Percentiles rank a stretch among this genome's conserved stretches.
Conservation (phyloP, 2,329 filamentous ascomycete species). For the Fusarium robinianum region DNA sequence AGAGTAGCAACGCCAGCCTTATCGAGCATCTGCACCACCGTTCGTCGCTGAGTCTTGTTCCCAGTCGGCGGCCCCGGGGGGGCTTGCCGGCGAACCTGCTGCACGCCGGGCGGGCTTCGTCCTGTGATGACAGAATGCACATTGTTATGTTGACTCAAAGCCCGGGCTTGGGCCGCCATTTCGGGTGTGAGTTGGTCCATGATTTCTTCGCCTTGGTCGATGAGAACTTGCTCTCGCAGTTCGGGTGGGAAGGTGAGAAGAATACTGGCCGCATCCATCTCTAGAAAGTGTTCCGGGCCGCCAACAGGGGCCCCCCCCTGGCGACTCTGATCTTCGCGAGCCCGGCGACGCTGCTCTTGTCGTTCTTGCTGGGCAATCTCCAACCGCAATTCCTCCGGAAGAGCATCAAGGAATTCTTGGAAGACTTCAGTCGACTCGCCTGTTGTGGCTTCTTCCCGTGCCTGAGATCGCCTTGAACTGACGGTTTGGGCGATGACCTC, state of each 20-base stretch:
- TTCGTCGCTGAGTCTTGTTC: slow-evolving; percentile 73
- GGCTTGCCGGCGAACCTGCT: slow-evolving; percentile 25
- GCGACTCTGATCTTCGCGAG: slow-evolving; percentile 79
- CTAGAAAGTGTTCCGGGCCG: slow-evolving; percentile 61
- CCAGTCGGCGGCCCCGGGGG: slow-evolving; percentile 49
- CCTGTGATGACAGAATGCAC: slow-evolving; percentile 39
- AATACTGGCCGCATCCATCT: slow-evolving; percentile 94
- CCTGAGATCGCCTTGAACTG: slow-evolving; percentile 79
- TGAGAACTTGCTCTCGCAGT: slow-evolving; percentile 82
- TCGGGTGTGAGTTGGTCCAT: slow-evolving; percentile 83
- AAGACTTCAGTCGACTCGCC: slow-evolving; percentile 85
- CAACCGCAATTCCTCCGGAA: slow-evolving; percentile 85
- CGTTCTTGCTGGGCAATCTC: slow-evolving; percentile 92
- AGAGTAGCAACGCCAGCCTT: slow-evolving; percentile 95
- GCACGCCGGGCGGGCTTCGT: slow-evolving; percentile 37
- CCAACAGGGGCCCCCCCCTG: slow-evolving; percentile 60
- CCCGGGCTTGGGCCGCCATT: slow-evolving; percentile 82
- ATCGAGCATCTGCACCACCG: slow-evolving; percentile 94
- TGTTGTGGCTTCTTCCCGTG: slow-evolving; percentile 66
- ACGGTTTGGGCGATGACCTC: slow-evolving; percentile 94
- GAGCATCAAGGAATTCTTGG: slow-evolving; percentile 89
- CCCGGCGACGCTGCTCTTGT: slow-evolving; percentile 82
- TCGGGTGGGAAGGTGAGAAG: slow-evolving; percentile 85
- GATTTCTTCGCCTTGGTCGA: slow-evolving; percentile 89
- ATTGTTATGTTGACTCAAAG: slow-evolving; percentile 55